Evolutionary conservation across 306 rosid species (phyloP), one percentile per base, ranked within the genome.

Genomic region (Aeschynomene evenia): DNA sequence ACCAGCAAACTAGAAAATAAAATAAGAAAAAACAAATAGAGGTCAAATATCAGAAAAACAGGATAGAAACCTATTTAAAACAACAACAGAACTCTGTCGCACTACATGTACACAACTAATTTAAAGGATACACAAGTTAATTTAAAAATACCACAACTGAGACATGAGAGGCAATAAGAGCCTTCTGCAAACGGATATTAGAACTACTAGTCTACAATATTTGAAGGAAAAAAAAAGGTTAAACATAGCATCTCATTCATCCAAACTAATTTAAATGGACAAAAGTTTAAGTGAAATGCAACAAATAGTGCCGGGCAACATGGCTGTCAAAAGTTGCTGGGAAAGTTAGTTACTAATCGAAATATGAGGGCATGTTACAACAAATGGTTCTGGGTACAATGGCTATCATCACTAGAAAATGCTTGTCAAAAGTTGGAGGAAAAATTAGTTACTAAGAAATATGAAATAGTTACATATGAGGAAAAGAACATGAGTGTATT

Each of bases 1-100:
- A 37, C 98, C 98, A 54, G 98, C 98, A 88, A 93, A 93, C 97
- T 94, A 69, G 74, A 60, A 43, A 28, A 28, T 28, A 28, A 28
- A 2, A 26, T 26, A 26, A 26, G 3, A 26, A 26, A 26, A 26
- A 2, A 28, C n/a, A 28, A 28, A 28, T 33, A 51, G 55, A 70
- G 56, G 49, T 26, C 46, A 66, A 39, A 53, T 56, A 29, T 68
- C 60, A 72, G 71, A 73, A 72, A 57, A 75, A 45, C 40, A 58
- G 59, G 19, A 50, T 57, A 65, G 40, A 59, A 4, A 42, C 20
- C 37, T 59, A 49, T 7, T 21, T 49, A 58, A 15, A 40, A 49
- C 22, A 56, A 54, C 34, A 56, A 54, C 46, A n/a, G 43, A 54
- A 48, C 23, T 49, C 16, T 43, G 11, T 56, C 10, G 2, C 18